Conservation (phyloP, 306 rosid genomes). For the Prunus mira region DNA sequence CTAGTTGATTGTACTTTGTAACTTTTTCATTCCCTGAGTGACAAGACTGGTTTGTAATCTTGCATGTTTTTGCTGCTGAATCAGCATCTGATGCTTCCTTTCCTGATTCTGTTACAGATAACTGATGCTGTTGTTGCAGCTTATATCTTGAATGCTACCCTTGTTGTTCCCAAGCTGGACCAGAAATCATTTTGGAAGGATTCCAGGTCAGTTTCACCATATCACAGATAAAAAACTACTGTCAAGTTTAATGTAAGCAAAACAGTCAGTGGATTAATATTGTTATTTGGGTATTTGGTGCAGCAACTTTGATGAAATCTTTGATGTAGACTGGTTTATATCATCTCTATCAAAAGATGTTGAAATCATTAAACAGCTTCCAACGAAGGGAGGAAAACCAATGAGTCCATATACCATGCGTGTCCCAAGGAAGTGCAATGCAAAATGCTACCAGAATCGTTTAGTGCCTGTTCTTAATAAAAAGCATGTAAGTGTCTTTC, state of each 20-base stretch:
- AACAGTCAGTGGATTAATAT: conserved; percentile 4
- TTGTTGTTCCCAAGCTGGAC: conserved; percentile 87
- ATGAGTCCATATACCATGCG: conserved; percentile 52
- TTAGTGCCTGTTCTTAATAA: conserved; percentile 64
- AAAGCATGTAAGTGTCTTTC: conserved; percentile 57
- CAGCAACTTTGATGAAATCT: conserved; percentile 81
- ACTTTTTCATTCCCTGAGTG: neutral
- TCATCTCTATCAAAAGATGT: conserved; percentile 69
- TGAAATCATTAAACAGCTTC: conserved; percentile 58
- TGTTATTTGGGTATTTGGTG: conserved; percentile 30
- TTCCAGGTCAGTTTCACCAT: conserved; percentile 47
- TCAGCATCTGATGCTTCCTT: conserved; percentile 9
- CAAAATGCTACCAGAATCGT: conserved; percentile 56
- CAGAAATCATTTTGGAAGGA: conserved; percentile 90
- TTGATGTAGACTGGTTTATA: conserved; percentile 75
- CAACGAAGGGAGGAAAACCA: conserved; percentile 39
- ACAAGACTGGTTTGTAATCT: neutral
- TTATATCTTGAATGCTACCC: conserved; percentile 81
- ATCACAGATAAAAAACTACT: neutral
- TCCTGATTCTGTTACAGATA: conserved; percentile 54
- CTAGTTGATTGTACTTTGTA: neutral
- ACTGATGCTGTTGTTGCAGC: conserved; percentile 94
- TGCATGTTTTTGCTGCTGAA: conserved; percentile 2
- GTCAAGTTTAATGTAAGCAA: conserved; percentile 1
- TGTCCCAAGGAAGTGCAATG: conserved; percentile 86